Evolutionary conservation across 2,329 filamentous ascomycete species (phyloP), one percentile per base, ranked within the genome.

Genomic region (Paraphaeosphaeria minitans): DNA sequence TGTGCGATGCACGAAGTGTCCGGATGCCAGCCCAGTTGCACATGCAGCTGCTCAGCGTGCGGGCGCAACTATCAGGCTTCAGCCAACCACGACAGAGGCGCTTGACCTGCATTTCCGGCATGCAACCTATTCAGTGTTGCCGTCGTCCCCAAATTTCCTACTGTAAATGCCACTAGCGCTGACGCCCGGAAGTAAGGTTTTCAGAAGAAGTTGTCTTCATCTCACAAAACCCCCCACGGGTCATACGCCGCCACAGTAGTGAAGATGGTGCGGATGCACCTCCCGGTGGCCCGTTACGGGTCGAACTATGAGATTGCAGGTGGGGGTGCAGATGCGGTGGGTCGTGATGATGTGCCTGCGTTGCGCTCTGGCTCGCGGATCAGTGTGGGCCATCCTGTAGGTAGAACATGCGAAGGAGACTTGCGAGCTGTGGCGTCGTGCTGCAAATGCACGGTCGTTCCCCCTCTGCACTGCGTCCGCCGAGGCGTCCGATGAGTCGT

Each of bases 371-470:
- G 6, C 50, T 24, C 22, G 47, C 54, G 24, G 37, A 41, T 51
- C 37, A 43, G 29, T 31, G 29, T 24, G 7, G 29, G 46, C 45
- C 19, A 7, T 33, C 39, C 24, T 33, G 24, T 3, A 50, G 47
- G 54, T 56, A n/a, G 47, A 45, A 37, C 16, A 3, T 37, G 50
- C 33, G 46, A 47, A 54, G 39, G 39, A 33, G 43, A 39, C 4
- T 33, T 41, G 43, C 43, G 35, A 19, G 10, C 13, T 47, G 42
- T 41, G 45, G 53, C 43, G 53, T 48, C 24, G 27, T n/a, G 31
- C 43, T 31, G 13, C 16, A 12, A 27, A 33, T 51, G 47, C 46
- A 51, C 55, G 39, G 29, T 9, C 53, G 2, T 16, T 9, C 41
- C 5, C 31, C 13, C 41, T 41, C 37, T 31, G 21, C 37, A 46